phyloP scores from a whole-genome alignment of 768 basidiomycete species.

The Panus rudis region DNA sequence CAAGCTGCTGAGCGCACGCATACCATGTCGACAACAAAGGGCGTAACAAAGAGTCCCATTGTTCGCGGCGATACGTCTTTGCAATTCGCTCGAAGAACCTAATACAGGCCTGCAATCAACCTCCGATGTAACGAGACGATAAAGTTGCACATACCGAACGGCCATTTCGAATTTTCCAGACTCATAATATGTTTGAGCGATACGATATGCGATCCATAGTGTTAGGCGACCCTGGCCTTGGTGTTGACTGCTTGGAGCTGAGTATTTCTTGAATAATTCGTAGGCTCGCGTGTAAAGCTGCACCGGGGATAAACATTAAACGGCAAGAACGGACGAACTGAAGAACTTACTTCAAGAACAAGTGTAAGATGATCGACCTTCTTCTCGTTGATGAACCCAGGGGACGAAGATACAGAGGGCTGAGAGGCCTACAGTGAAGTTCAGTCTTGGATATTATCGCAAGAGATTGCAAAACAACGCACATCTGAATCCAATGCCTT shows the following conservation, averaged over 20 bases:
- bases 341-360: conserved; percentile 63
- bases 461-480: conserved; percentile 8
- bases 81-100: conserved; percentile 94
- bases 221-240: conserved; percentile 70
- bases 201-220: conserved; percentile 85
- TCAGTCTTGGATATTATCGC: neutral
- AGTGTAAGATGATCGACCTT: conserved; percentile 85
- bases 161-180: conserved; percentile 84
- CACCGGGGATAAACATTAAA: neutral
- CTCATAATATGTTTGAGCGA: conserved; percentile 79
- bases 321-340: neutral
- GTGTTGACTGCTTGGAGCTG: conserved; percentile 34
- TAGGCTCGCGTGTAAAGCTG: conserved; percentile 94
- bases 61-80: conserved; percentile 79
- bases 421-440: neutral
- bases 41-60: conserved; percentile 68
- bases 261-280: conserved; percentile 82
- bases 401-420: conserved; percentile 29
- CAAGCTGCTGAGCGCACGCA: conserved; percentile 71
- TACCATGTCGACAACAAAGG: conserved; percentile 78
- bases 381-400: conserved; percentile 83
- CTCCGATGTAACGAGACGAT: neutral
- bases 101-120: neutral
- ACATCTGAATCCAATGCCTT: conserved; percentile 54
- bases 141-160: conserved; percentile 63